Conservation (phyloP, 1,284 basidiomycete species). For the Laetiporus sulphureus region DNA sequence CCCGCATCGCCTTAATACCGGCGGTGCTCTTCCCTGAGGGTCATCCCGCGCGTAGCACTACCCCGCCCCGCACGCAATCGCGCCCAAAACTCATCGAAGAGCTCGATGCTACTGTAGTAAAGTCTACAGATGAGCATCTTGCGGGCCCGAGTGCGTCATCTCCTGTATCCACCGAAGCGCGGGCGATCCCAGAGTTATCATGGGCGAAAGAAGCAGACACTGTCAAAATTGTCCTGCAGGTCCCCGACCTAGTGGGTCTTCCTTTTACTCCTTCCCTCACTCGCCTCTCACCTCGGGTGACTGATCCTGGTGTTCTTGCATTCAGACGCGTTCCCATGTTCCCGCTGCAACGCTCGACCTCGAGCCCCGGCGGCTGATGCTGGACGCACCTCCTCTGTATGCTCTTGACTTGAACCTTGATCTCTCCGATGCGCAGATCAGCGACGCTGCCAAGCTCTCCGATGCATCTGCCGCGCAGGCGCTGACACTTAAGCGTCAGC, state of each 20-base stretch:
- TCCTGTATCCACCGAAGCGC: slow-evolving; percentile 8
- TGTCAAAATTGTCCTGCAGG: slow-evolving; percentile 40
- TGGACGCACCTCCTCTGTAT: slow-evolving; percentile 41
- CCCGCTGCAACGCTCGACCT: slow-evolving; percentile 48
- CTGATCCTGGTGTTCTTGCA: background rate
- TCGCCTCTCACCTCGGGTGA: background rate
- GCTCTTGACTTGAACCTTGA: slow-evolving; percentile 50
- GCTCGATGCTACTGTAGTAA: slow-evolving; percentile 16
- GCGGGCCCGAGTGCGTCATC: slow-evolving; percentile 19
- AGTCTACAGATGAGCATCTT: slow-evolving; percentile 35
- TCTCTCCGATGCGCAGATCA: slow-evolving; percentile 44
- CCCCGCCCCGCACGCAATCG: background rate
- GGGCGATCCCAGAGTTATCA: slow-evolving; percentile 33
- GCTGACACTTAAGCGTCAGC: slow-evolving; percentile 46
- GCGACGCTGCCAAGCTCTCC: slow-evolving; percentile 2
- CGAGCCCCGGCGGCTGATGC: slow-evolving; percentile 46
- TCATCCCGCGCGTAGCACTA: slow-evolving; percentile 12
- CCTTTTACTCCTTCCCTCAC: slow-evolving; percentile 4
- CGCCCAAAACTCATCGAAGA: slow-evolving; percentile 43
- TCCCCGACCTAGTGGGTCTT: slow-evolving; percentile 46
- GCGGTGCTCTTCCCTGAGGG: slow-evolving; percentile 30
- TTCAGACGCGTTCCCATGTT: slow-evolving; percentile 41
- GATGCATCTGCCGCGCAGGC: slow-evolving; percentile 17
- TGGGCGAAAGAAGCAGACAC: slow-evolving; percentile 38
- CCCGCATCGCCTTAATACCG: slow-evolving; percentile 52